Evolutionary conservation across 2,329 filamentous ascomycete species (phyloP), one percentile per base, ranked within the genome.

Genomic region (Phyllosticta citrichinensis): DNA sequence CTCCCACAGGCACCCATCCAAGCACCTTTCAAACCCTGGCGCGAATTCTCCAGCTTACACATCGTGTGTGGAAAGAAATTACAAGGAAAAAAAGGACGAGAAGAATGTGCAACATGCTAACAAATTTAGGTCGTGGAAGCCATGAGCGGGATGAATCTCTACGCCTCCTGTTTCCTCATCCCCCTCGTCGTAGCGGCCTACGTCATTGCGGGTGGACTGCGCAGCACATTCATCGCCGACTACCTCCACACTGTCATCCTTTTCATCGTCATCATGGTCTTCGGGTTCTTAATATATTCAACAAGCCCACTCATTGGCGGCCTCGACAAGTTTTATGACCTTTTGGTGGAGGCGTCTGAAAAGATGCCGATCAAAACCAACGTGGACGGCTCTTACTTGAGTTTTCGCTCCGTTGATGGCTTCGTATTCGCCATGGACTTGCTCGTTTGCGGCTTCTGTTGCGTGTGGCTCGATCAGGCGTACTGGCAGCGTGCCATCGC

Each of bases 231-330:
- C 62, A 65, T 82, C 5, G 81, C 80, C 0, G 79, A 82, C 63
- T 82, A 80, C 63, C 75, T 82, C 27, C 81, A 83, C 63, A 83
- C 81, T 0, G 77, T 82, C 14, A 77, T 80, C 9, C 81, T 83
- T 17, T 74, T 81, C 1, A 77, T 82, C 24, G 77, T 82, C 25
- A 73, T 82, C 70, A 75, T 81, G 67, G 69, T 74, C 2, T 71
- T 78, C 62, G 75, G 80, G 64, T 76, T 77, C 2, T 79, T 79
- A 17, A 74, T 76, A 0, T 70, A 75, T 0, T 73, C 76, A 0
- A 77, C 81, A 57, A 74, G 83, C 35, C 76, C 77, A 0, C 81
- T 79, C 0, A 71, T 80, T 1, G 74, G 72, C 0, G 72, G 76
- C 2, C 70, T 84, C 20, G 53, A 27, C 1, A 55, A 33, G 2